A percentile compares a stretch with the other conserved stretches of the same genome.
Conservation (phyloP, 1,139 yeast species). For the Scheffersomyces segobiensis region DNA sequence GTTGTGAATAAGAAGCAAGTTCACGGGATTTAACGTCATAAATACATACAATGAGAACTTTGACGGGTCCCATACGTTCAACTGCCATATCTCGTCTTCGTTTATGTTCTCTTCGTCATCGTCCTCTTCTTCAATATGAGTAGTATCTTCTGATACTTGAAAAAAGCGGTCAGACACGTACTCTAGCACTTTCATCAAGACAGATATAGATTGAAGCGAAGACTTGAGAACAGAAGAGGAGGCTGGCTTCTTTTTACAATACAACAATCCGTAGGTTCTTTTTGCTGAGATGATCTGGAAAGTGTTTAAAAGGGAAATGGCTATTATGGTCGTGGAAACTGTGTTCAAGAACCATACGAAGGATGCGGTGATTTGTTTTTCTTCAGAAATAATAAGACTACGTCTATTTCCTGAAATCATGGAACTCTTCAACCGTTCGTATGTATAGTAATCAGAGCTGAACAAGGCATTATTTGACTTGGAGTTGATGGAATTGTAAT, state of each 20-base stretch:
- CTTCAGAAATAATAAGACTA: constrained; percentile 3
- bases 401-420: constrained; percentile 6
- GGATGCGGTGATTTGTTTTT: constrained; percentile 10
- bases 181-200: background rate
- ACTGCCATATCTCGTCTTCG: constrained; percentile 47
- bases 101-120: constrained; percentile 16
- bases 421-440: constrained; percentile 30
- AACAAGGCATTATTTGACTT: constrained; percentile 25
- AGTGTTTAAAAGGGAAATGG: constrained; percentile 29
- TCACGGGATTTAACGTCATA: constrained; percentile 59
- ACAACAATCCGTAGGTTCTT: constrained; percentile 43
- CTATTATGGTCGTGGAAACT: constrained; percentile 15
- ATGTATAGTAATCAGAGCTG: constrained; percentile 30
- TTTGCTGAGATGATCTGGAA: constrained; percentile 29
- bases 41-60: constrained; percentile 27
- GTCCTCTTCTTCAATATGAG: constrained; percentile 1
- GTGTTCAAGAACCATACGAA: constrained; percentile 22
- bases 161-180: constrained; percentile 1
- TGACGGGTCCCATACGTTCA: constrained; percentile 41
- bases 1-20: constrained; percentile 39
- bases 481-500: constrained; percentile 21
- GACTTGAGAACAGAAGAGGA: constrained; percentile 37
- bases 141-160: constrained; percentile 2
- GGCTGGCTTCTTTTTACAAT: constrained; percentile 32
- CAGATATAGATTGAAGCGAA: constrained; percentile 14